Conservation (phyloP, 129 eudicot species). For the Artemisia argyi region DNA sequence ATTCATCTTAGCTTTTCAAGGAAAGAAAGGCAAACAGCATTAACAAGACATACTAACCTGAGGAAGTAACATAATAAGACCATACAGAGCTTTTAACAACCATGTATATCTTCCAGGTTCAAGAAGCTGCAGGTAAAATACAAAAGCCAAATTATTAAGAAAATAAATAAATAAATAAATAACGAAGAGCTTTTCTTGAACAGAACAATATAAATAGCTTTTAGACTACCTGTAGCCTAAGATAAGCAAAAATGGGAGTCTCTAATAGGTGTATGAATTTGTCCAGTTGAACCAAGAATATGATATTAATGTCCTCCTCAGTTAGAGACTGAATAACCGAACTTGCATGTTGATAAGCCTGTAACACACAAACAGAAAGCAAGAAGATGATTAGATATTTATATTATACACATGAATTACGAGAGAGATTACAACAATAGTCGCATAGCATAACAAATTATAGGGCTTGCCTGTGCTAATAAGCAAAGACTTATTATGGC, state of each 20-base stretch:
- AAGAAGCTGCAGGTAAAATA: constrained; percentile 67
- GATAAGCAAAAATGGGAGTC: constrained; percentile 93
- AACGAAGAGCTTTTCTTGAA: background rate
- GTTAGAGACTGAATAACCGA: constrained; percentile 83
- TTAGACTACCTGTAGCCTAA: constrained; percentile 77
- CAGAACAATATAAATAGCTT: background rate
- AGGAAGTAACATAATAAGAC: constrained; percentile 93
- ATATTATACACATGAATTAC: background rate
- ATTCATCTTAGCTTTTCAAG: constrained; percentile 7
- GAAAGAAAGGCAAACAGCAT: background rate
- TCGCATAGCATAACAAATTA: constrained; percentile 4
- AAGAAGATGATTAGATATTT: background rate
- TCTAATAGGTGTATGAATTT: constrained; percentile 83
- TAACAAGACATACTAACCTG: constrained; percentile 72
- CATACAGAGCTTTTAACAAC: constrained; percentile 84
- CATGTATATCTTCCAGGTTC: constrained; percentile 89
- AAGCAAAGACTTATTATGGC: constrained; percentile 95
- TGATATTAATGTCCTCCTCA: constrained; percentile 89
- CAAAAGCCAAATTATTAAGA: background rate
- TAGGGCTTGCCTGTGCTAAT: constrained; percentile 76
- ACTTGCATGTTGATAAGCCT: constrained; percentile 90
- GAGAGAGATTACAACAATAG: background rate
- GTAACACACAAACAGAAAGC: constrained; percentile 22
- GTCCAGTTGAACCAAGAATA: constrained; percentile 89
- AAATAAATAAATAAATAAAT: background rate